These are phyloP conservation scores for Trichophaea hybrida DNA, from an alignment of 2,329 filamentous ascomycete genomes.

Conservation along the genomic window DNA sequence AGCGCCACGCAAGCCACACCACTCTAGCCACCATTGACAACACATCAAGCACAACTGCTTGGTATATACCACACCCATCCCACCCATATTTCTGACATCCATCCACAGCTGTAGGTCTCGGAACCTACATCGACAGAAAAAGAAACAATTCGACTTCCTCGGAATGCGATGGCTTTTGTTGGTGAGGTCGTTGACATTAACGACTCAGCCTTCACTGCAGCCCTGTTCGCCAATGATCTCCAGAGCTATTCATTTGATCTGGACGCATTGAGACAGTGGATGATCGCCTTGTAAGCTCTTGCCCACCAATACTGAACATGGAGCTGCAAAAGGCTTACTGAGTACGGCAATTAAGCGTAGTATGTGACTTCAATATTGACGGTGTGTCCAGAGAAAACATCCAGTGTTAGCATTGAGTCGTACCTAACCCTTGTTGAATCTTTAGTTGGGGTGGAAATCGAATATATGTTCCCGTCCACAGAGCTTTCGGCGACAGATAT, in stretches of 20 bases:
- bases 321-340: not conserved
- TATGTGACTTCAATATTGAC: constrained; percentile 28
- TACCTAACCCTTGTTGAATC: not conserved
- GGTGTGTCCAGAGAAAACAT: not conserved
- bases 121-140: too few relatives aligned
- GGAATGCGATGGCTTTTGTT: constrained; percentile 24
- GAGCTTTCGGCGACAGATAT: constrained; percentile 26
- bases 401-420: not conserved
- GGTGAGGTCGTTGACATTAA: constrained; percentile 16
- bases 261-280: constrained; percentile 26
- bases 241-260: constrained; percentile 26
- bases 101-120: too few relatives aligned
- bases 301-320: not conserved
- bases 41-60: not conserved
- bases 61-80: too few relatives aligned
- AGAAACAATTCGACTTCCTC: constrained; percentile 1
- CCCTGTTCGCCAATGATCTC: constrained; percentile 20
- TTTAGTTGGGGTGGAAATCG: constrained; percentile 25
- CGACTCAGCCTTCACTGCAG: constrained; percentile 20
- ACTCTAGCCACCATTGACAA: not conserved
- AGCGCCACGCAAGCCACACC: not conserved
- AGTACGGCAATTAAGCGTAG: constrained; percentile 18
- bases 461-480: constrained; percentile 28
- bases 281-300: constrained; percentile 26
- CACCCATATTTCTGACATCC: too few relatives aligned